Percentiles rank a stretch among this genome's conserved stretches.
These are phyloP conservation scores for Scutellaria barbata DNA, from an alignment of 257 asterid species.

Conservation along the genomic window DNA sequence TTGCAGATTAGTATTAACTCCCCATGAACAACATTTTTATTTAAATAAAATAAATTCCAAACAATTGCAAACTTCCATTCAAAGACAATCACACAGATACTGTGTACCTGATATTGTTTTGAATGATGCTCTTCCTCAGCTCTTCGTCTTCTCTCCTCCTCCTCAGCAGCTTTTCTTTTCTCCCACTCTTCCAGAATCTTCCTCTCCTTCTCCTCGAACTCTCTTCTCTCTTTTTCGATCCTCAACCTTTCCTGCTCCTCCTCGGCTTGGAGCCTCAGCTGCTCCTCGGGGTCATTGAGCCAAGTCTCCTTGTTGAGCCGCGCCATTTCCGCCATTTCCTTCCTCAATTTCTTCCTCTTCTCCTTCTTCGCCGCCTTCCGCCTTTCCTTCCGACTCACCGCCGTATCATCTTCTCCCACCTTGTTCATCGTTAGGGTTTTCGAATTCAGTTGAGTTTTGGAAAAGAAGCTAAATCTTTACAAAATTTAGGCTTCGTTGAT, in stretches of 20 bases:
- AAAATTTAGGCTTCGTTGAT: too few species aligned
- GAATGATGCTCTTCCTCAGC: constrained; percentile 49
- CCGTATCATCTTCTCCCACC: constrained; percentile 30
- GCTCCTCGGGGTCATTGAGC: constrained; percentile 79
- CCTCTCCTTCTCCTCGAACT: constrained; percentile 85
- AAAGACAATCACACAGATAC: background rate
- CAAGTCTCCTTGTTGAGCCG: constrained; percentile 74
- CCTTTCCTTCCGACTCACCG: constrained; percentile 61
- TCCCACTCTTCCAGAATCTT: constrained; percentile 71
- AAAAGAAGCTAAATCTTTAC: background rate
- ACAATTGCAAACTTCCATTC: background rate
- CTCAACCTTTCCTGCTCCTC: constrained; percentile 78
- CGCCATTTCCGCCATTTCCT: constrained; percentile 72
- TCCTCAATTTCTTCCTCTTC: constrained; percentile 85
- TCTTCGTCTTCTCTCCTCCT: constrained; percentile 57
- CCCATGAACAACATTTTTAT: background rate
- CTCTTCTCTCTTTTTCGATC: constrained; percentile 62
- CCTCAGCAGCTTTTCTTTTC: constrained; percentile 59
- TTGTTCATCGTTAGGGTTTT: constrained; percentile 37
- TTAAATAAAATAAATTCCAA: background rate
- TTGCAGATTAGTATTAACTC: background rate
- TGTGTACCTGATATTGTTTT: constrained; percentile 54
- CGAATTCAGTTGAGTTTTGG: background rate
- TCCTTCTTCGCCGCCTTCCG: constrained; percentile 85
- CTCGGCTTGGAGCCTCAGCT: constrained; percentile 62